These are phyloP conservation scores for Fusarium nisikadoi DNA, from an alignment of 2,329 filamentous ascomycete species.

Conservation along the genomic window DNA sequence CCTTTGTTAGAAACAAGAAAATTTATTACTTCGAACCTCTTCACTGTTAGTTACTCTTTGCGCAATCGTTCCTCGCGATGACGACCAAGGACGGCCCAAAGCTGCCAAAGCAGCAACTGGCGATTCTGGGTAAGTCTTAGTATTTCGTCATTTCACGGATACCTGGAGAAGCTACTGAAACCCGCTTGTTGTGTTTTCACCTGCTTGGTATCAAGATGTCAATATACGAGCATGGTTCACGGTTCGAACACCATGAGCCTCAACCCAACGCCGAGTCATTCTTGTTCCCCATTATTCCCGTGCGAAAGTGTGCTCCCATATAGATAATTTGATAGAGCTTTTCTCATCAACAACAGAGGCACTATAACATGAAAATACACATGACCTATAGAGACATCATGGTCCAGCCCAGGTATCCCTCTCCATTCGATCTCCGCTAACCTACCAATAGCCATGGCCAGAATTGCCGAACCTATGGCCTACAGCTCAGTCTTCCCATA, in stretches of 20 bases:
- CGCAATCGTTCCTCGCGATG: constrained; percentile 34
- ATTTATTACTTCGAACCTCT: constrained; percentile 2
- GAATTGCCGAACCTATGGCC: constrained; percentile 80
- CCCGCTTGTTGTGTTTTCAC: not conserved
- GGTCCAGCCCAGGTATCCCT: constrained; percentile 31
- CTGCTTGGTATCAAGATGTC: not conserved
- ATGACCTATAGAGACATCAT: not conserved
- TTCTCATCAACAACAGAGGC: constrained; percentile 39
- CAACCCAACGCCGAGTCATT: not conserved
- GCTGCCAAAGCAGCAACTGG: constrained; percentile 80
- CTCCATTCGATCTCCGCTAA: constrained; percentile 46
- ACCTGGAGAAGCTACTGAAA: not conserved
- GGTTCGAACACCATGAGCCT: not conserved
- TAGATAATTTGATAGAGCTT: not conserved
- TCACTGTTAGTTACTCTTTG: constrained; percentile 1
- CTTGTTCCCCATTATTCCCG: not conserved
- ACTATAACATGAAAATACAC: constrained; percentile 1
- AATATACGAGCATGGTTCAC: not conserved
- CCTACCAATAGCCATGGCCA: constrained; percentile 71
- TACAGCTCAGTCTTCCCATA: constrained; percentile 78
- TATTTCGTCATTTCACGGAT: not conserved
- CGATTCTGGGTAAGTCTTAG: constrained; percentile 76
- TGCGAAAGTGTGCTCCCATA: not conserved
- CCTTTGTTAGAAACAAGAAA: constrained; percentile 12
- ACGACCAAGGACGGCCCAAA: constrained; percentile 58